Evolutionary conservation across 768 basidiomycete genomes (phyloP).

Genomic region (Holtermanniella nyarrowii): DNA sequence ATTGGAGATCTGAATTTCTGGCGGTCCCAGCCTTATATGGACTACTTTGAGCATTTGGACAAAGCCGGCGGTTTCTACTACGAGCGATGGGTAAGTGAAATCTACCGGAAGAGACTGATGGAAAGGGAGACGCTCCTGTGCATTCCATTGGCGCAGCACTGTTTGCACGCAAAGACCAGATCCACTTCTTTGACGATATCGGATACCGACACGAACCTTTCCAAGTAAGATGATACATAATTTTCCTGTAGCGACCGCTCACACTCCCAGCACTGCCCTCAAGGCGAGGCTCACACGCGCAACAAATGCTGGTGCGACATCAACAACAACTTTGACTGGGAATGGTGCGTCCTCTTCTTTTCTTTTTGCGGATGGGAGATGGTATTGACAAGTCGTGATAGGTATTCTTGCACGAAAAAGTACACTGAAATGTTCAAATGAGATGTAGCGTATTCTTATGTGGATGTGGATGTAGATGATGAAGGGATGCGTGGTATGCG

Average conservation of each 20-base stretch:
- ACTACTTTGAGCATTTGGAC: slow-evolving; percentile 76
- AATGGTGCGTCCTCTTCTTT: slow-evolving; percentile 29
- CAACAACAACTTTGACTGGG: slow-evolving; percentile 57
- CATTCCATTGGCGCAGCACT: slow-evolving; percentile 85
- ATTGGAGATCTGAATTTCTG: slow-evolving; percentile 76
- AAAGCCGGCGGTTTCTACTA: slow-evolving; percentile 77
- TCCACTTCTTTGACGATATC: slow-evolving; percentile 92
- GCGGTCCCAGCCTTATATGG: slow-evolving; percentile 67
- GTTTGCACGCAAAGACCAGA: slow-evolving; percentile 75
- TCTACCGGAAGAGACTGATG: slow-evolving; percentile 41
- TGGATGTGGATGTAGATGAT: not conserved
- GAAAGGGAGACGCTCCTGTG: slow-evolving; percentile 90
- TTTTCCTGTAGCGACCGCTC: not conserved
- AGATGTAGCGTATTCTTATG: not conserved
- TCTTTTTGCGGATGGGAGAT: slow-evolving; percentile 19
- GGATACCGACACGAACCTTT: slow-evolving; percentile 90
- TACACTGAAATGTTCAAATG: slow-evolving; percentile 48
- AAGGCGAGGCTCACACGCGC: slow-evolving; percentile 49
- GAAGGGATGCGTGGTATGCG: not conserved
- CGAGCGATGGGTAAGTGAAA: slow-evolving; percentile 50
- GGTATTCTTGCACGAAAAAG: slow-evolving; percentile 79
- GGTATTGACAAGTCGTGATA: slow-evolving; percentile 1
- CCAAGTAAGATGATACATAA: slow-evolving; percentile 64
- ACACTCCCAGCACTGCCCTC: slow-evolving; percentile 36
- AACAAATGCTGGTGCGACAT: slow-evolving; percentile 83